A percentile compares a stretch with the other conserved stretches of the same genome.
Evolutionary conservation across 139 green algal species (phyloP).

Genomic region (Microglena sp.): DNA sequence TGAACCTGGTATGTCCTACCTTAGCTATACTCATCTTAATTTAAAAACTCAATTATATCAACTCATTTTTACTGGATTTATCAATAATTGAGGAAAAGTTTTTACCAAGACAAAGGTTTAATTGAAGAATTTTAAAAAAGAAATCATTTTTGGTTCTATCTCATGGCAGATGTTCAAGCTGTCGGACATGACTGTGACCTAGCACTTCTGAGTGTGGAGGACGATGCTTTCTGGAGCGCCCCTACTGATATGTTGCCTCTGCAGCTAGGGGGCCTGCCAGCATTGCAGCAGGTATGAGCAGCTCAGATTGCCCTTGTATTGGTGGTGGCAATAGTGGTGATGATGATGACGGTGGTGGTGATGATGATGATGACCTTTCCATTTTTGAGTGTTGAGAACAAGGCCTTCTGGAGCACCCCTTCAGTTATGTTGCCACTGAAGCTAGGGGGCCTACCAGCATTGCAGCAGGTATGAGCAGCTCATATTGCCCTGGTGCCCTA

Average conservation of each 20-base stretch:
- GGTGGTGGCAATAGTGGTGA: neutral
- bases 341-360: neutral
- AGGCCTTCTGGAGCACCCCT: constrained; percentile 37
- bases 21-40: no score
- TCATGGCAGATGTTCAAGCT: constrained; percentile 43
- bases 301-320: constrained; percentile 4
- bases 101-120: neutral
- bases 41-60: neutral
- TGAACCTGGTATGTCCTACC: no score
- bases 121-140: neutral
- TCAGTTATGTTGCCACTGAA: constrained; percentile 40
- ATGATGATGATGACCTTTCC: no score
- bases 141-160: neutral
- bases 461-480: constrained; percentile 40
- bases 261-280: constrained; percentile 38
- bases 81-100: neutral
- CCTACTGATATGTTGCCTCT: constrained; percentile 38
- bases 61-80: neutral
- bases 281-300: constrained; percentile 38
- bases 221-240: constrained; percentile 42
- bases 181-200: constrained; percentile 63
- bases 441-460: constrained; percentile 39
- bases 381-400: constrained; percentile 45
- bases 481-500: no score
- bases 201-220: constrained; percentile 42